Base-by-base conservation (phyloP, 225 moss, liverwort and hornwort genomes). In the Marchantia paleacea region DNA sequence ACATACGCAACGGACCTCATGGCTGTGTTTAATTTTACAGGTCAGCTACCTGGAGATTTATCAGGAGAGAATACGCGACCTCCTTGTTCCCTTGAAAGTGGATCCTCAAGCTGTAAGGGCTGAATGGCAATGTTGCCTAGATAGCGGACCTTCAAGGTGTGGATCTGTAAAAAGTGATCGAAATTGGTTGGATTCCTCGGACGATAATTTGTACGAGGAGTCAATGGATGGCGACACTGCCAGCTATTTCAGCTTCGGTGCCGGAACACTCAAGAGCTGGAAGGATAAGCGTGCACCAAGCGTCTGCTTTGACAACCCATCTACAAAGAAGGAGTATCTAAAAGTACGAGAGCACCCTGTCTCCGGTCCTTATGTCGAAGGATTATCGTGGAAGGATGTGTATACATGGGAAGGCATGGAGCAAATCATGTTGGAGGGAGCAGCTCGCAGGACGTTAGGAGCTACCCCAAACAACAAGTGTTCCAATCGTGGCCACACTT, bases 21-120 rank as follows among this genome's bases (percentile, higher is more conserved):
- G 19, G 19, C 39, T 39, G 39, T 57, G 19, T 19, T 12, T 5
- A 57, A 19, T 13, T 19, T 57, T 30, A n/a, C 88, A 93, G 94
- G 94, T 93, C 67, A 93, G 93, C 84, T 93, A 91, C 78, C 79
- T 95, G 86, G 94, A 93, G 75, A 90, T 95, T 80, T 87, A 90
- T 81, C 87, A 90, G 86, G 94, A 90, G 63, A 90, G 89, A 81
- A 86, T 91, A 75, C 88, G 89, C 18, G 90, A 95, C 80, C 92
- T 95, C 57, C 87, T 93, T 69, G 84, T 76, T 75, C 83, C 10
- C 14, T 75, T 83, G 79, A 93, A 83, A 82, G 20, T 78, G 29
- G 91, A 91, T 15, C 64, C 75, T 72, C 83, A 77, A 73, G 82
- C 62, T 50, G 75, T 81, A 84, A 76, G 81, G 73, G 51, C 73